phyloP scores from a whole-genome alignment of 164 flowering plant genomes.

The Cinnamomum chago region DNA sequence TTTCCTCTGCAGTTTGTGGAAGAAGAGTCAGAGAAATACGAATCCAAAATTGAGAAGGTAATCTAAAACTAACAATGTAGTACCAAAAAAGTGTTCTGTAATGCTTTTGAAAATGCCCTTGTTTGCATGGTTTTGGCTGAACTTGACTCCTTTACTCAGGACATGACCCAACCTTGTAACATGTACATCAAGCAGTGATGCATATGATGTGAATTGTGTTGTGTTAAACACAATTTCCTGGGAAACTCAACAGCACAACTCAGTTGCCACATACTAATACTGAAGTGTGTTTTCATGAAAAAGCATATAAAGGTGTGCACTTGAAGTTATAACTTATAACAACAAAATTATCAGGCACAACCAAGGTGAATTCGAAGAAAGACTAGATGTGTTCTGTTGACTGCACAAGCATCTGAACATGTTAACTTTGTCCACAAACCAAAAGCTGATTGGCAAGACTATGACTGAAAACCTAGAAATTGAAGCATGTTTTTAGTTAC shows the following conservation, averaged over 20 bases:
- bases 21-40: constrained; percentile 59
- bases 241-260: too few species aligned
- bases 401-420: too few species aligned
- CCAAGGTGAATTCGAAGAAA: too few species aligned
- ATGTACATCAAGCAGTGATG: neutral
- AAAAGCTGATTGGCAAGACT: too few species aligned
- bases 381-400: too few species aligned
- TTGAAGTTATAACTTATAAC: too few species aligned
- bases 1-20: constrained; percentile 53
- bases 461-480: too few species aligned
- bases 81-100: neutral
- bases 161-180: too few species aligned
- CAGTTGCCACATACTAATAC: too few species aligned
- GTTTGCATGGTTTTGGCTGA: neutral
- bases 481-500: too few species aligned
- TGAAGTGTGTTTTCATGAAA: neutral
- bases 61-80: neutral
- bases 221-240: neutral
- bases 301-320: neutral
- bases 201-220: neutral
- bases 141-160: neutral
- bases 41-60: constrained; percentile 64
- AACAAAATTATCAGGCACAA: too few species aligned
- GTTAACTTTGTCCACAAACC: too few species aligned
- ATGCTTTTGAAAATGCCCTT: neutral